Conservation (phyloP, 805 yeast species). For the Yarrowia porcina region DNA sequence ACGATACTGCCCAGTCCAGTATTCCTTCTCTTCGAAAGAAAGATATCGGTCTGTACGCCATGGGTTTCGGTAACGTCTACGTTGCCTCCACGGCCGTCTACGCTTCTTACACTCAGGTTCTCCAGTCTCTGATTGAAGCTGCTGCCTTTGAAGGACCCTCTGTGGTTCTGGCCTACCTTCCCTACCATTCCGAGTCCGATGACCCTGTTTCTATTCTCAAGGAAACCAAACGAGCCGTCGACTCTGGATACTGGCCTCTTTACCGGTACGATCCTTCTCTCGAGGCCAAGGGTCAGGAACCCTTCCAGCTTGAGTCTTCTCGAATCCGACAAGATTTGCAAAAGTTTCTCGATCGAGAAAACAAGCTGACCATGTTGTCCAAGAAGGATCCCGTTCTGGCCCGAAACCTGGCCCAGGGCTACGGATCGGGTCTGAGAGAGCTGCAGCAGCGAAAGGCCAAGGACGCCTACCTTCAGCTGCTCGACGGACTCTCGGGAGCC, state of each 20-base stretch:
- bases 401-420: constrained; percentile 62
- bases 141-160: constrained; percentile 86
- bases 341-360: constrained; percentile 83
- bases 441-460: constrained; percentile 67
- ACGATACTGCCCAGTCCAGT: constrained; percentile 41
- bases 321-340: constrained; percentile 71
- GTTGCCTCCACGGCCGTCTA: constrained; percentile 94
- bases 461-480: constrained; percentile 68
- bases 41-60: constrained; percentile 90
- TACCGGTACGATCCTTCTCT: constrained; percentile 75
- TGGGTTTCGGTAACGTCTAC: constrained; percentile 85
- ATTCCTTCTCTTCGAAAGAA: constrained; percentile 56
- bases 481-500: constrained; percentile 89
- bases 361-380: constrained; percentile 75
- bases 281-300: constrained; percentile 48
- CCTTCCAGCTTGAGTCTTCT: constrained; percentile 80
- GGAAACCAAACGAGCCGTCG: constrained; percentile 87
- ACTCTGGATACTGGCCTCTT: constrained; percentile 94
- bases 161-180: constrained; percentile 83
- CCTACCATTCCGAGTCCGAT: constrained; percentile 56
- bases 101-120: constrained; percentile 87
- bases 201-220: constrained; percentile 73
- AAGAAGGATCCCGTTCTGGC: constrained; percentile 69
- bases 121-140: constrained; percentile 89
- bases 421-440: constrained; percentile 57